phyloP scores from a whole-genome alignment of 2,329 filamentous ascomycete species.

The Apiospora arundinis region DNA sequence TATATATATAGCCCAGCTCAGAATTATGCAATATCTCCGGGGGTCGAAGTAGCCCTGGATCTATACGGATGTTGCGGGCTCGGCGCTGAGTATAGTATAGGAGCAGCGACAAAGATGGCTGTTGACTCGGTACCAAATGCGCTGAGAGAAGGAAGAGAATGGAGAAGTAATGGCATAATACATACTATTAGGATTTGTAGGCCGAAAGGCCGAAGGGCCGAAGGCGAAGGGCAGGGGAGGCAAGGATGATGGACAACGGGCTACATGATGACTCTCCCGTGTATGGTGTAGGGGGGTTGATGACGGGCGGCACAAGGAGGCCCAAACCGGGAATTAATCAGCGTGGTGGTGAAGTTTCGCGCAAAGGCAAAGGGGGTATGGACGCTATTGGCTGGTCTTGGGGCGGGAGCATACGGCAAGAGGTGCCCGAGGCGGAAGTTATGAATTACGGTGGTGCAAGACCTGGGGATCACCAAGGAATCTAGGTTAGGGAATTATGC shows the following conservation, averaged over 20 bases:
- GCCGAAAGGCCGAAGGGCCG: background rate
- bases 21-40: background rate
- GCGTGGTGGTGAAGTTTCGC: background rate
- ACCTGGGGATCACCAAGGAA: background rate
- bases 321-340: background rate
- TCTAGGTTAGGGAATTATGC: background rate
- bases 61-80: background rate
- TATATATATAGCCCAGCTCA: background rate
- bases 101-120: background rate
- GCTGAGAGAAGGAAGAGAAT: background rate
- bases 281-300: background rate
- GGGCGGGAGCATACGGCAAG: background rate
- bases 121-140: background rate
- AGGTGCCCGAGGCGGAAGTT: background rate
- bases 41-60: background rate
- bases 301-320: background rate
- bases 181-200: background rate
- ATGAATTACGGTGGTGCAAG: constrained; percentile 1
- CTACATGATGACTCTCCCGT: background rate
- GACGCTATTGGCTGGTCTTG: background rate
- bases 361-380: constrained; percentile 6
- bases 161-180: background rate
- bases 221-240: background rate
- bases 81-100: background rate
- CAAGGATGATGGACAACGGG: background rate